Evolutionary conservation across 495 filamentous ascomycete genomes (phyloP).

Genomic region (Podospora didyma): DNA sequence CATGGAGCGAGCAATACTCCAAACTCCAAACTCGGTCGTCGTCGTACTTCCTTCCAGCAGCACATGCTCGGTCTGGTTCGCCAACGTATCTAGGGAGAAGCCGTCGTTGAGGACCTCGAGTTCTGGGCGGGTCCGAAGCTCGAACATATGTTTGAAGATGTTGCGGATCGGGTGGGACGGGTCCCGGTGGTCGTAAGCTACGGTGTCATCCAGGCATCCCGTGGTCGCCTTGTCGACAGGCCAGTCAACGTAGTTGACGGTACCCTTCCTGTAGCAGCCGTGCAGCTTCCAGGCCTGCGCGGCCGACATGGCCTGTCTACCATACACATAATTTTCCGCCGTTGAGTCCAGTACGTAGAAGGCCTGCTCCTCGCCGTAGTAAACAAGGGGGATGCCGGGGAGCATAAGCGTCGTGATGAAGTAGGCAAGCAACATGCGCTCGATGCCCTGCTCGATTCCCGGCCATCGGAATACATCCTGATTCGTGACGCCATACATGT

Average conservation of each 20-base stretch:
- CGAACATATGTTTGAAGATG: conserved; percentile 61
- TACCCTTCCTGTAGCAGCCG: conserved; percentile 64
- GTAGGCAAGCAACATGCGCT: conserved; percentile 56
- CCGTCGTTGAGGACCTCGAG: conserved; percentile 58
- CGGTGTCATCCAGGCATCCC: conserved; percentile 66
- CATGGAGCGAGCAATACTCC: conserved; percentile 30
- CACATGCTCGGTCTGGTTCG: conserved; percentile 53
- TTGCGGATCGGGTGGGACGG: conserved; percentile 36
- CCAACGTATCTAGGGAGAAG: conserved; percentile 52
- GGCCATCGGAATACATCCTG: conserved; percentile 73
- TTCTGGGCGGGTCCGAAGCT: conserved; percentile 53
- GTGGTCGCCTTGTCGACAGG: conserved; percentile 43
- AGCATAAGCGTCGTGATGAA: conserved; percentile 62
- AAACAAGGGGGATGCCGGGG: conserved; percentile 61
- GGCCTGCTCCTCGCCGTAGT: conserved; percentile 69
- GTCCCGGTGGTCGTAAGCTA: conserved; percentile 53
- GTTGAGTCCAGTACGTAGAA: conserved; percentile 65
- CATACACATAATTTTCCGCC: conserved; percentile 65
- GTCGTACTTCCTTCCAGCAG: conserved; percentile 53
- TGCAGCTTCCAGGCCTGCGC: conserved; percentile 62
- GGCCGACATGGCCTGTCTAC: conserved; percentile 61
- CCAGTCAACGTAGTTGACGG: conserved; percentile 37
- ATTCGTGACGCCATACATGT: conserved; percentile 67
- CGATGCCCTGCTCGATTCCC: conserved; percentile 54
- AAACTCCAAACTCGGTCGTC: conserved; percentile 61